These are phyloP conservation scores for Gardenia jasminoides DNA, from an alignment of 257 asterid genomes.

Conservation along the genomic window DNA sequence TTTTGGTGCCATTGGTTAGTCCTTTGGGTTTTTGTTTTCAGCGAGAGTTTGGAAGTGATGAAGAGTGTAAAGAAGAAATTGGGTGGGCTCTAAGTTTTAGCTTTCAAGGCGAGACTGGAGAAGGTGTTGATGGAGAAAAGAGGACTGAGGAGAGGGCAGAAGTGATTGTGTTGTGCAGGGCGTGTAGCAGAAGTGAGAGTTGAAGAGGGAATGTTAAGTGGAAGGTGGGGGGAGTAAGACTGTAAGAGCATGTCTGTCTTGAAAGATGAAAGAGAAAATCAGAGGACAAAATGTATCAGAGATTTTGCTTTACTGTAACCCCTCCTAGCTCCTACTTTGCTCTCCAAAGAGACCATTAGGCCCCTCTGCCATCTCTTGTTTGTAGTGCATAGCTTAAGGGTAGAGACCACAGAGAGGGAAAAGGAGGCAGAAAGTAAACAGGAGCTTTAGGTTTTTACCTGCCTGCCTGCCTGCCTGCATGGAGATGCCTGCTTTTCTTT, in stretches of 20 bases:
- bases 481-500: conserved; percentile 5
- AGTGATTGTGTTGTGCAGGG: background rate
- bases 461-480: background rate
- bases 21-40: background rate
- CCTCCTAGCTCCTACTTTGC: too few relatives aligned
- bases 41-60: background rate
- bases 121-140: conserved; percentile 10
- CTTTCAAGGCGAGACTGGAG: background rate
- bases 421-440: background rate
- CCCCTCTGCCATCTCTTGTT: background rate
- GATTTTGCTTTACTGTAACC: conserved; percentile 40
- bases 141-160: background rate
- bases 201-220: conserved; percentile 1
- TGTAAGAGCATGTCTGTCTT: conserved; percentile 37
- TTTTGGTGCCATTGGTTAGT: background rate
- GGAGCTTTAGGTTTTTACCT: background rate
- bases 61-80: background rate
- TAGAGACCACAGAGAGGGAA: background rate
- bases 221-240: background rate
- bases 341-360: background rate
- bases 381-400: background rate
- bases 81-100: background rate
- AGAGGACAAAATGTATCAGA: conserved; percentile 35
- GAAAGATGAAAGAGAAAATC: conserved; percentile 41
- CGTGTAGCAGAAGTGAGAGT: conserved; percentile 4